A percentile compares a stretch with the other conserved stretches of the same genome.
phyloP scores from a whole-genome alignment of 2,329 filamentous ascomycete genomes.

The Arachnopeziza araneosa region DNA sequence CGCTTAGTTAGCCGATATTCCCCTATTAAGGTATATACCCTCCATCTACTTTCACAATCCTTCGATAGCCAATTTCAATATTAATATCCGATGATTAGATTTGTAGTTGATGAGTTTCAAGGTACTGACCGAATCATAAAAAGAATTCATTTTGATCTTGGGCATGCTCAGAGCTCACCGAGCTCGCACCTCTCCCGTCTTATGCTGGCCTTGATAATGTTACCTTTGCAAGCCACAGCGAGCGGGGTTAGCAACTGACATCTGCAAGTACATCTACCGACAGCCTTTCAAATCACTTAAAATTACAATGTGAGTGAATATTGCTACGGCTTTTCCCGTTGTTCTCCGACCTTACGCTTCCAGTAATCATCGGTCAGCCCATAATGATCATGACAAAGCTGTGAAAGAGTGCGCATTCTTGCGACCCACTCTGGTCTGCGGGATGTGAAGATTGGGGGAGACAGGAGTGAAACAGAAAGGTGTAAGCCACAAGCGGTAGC shows the following conservation, averaged over 20 bases:
- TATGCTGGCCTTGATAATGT: background rate
- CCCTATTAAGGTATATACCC: background rate
- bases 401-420: background rate
- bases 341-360: background rate
- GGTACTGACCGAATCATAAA: background rate
- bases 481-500: too few relatives aligned
- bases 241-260: background rate
- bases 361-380: background rate
- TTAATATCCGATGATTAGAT: background rate
- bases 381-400: background rate
- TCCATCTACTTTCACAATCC: background rate
- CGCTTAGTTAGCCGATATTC: background rate
- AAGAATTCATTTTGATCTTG: background rate
- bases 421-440: background rate
- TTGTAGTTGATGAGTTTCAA: background rate
- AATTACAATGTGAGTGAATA: background rate
- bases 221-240: background rate
- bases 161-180: background rate
- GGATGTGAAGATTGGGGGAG: background rate
- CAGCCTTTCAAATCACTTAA: background rate
- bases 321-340: background rate
- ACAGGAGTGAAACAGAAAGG: background rate
- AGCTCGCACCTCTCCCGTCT: background rate
- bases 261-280: background rate
- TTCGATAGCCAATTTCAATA: background rate